Percentiles rank a stretch among this genome's conserved stretches.
These are phyloP conservation scores for Geotrichum restrictum DNA, from an alignment of 1,139 yeast species.

Conservation along the genomic window DNA sequence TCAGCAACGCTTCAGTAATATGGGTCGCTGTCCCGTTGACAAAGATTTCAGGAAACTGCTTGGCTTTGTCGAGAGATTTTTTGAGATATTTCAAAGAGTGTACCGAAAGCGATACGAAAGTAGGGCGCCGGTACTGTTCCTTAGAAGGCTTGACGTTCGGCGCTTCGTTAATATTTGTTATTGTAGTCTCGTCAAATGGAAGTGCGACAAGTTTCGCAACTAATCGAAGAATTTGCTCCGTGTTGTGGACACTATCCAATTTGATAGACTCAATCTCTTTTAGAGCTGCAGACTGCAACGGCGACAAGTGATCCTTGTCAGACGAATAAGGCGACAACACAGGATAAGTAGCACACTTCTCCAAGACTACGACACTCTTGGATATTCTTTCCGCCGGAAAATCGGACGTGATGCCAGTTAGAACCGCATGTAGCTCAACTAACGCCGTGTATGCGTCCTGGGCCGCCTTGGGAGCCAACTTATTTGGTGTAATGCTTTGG, in stretches of 20 bases:
- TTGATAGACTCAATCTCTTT: constrained; percentile 28
- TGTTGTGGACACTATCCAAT: constrained; percentile 17
- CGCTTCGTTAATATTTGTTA: constrained; percentile 35
- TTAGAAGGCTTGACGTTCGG: neutral
- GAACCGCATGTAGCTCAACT: constrained; percentile 31
- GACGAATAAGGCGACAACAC: constrained; percentile 35
- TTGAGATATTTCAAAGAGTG: constrained; percentile 46
- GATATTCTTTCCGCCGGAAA: constrained; percentile 23
- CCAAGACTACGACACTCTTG: constrained; percentile 26
- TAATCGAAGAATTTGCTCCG: constrained; percentile 23
- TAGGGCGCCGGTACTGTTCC: constrained; percentile 42
- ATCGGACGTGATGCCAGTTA: constrained; percentile 23
- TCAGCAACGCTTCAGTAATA: constrained; percentile 24
- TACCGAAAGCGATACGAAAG: constrained; percentile 62
- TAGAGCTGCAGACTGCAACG: constrained; percentile 35
- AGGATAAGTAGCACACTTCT: constrained; percentile 29
- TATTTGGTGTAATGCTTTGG: constrained; percentile 41
- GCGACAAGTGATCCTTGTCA: constrained; percentile 36
- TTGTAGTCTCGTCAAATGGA: constrained; percentile 31
- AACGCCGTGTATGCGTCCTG: constrained; percentile 34
- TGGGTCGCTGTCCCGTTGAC: constrained; percentile 49
- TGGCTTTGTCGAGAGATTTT: constrained; percentile 38
- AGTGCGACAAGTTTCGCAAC: constrained; percentile 27
- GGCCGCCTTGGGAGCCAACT: constrained; percentile 23
- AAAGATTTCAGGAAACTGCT: constrained; percentile 38